phyloP scores from a whole-genome alignment of 495 filamentous ascomycete genomes.

The Penicillium desertorum region DNA sequence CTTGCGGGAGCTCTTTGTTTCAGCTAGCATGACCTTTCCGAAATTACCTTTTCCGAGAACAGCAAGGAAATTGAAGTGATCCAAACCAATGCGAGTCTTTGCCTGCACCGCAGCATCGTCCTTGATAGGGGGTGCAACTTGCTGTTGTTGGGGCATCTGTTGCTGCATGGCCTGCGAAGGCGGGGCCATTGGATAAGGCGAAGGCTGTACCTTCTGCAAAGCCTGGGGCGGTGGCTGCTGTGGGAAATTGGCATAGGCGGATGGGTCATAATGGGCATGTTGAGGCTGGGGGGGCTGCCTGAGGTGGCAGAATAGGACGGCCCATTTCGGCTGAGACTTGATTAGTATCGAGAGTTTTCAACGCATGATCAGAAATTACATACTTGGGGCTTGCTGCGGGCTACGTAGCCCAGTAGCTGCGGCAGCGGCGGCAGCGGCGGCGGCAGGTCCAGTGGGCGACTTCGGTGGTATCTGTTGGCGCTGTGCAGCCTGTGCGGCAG shows the following conservation, averaged over 20 bases:
- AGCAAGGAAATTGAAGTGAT: conserved; percentile 99
- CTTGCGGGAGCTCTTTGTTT: conserved; percentile 88
- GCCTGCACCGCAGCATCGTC: conserved; percentile 61
- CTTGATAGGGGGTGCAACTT: conserved; percentile 36
- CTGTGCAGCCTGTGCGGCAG: conserved; percentile 29
- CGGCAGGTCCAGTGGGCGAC: conserved; percentile 31
- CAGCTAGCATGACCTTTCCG: conserved; percentile 98
- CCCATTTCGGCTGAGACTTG: conserved; percentile 25
- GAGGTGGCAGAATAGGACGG: conserved; percentile 44
- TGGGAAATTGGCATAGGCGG: conserved; percentile 65
- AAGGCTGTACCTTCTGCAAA: conserved; percentile 24
- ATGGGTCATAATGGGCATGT: conserved; percentile 68
- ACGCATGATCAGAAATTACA: conserved; percentile 10
- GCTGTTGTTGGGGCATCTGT: conserved; percentile 42
- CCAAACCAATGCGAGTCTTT: conserved; percentile 82
- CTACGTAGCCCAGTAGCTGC: conserved; percentile 36
- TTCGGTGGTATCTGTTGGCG: conserved; percentile 40
- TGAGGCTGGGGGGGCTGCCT: conserved; percentile 49
- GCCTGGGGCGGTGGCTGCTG: conserved; percentile 40
- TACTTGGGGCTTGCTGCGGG: conserved; percentile 40
- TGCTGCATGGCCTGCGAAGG: conserved; percentile 30
- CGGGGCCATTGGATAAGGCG: conserved; percentile 27
- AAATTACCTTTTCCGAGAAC: conserved; percentile 99
- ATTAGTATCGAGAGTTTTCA: conserved; percentile 8
- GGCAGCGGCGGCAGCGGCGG: conserved; percentile 37